Evolutionary conservation across 2,329 filamentous ascomycete genomes (phyloP).

Genomic region (Cladophialophora chaetospira): DNA sequence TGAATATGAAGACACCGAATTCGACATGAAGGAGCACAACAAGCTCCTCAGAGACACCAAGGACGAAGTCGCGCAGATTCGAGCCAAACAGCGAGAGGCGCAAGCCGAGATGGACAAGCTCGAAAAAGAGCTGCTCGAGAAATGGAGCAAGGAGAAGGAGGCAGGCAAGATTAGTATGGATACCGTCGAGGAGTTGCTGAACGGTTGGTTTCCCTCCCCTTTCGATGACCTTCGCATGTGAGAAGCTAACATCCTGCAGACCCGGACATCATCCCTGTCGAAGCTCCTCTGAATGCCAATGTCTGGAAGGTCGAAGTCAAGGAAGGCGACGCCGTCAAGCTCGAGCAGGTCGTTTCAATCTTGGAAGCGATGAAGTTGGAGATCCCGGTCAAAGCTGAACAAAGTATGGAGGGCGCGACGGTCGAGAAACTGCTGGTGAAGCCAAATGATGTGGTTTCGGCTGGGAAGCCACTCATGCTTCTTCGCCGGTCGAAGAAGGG

Average conservation of each 20-base stretch:
- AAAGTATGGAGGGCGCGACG: slow-evolving; percentile 33
- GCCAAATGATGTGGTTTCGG: slow-evolving; percentile 43
- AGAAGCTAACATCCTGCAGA: slow-evolving; percentile 31
- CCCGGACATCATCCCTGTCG: slow-evolving; percentile 42
- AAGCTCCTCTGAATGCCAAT: slow-evolving; percentile 53
- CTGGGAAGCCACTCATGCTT: slow-evolving; percentile 39
- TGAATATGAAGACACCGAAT: slow-evolving; percentile 51
- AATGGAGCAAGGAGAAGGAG: slow-evolving; percentile 46
- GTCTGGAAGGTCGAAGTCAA: slow-evolving; percentile 55
- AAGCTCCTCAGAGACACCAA: slow-evolving; percentile 48
- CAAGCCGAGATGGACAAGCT: slow-evolving; percentile 49
- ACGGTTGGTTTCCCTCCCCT: slow-evolving; percentile 40
- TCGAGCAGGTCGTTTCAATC: slow-evolving; percentile 49
- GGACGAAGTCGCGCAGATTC: slow-evolving; percentile 52
- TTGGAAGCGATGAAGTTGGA: slow-evolving; percentile 63
- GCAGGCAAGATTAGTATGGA: slow-evolving; percentile 54
- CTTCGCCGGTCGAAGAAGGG: neutral
- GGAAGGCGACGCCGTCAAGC: slow-evolving; percentile 46
- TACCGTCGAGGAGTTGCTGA: slow-evolving; percentile 52
- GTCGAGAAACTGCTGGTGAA: slow-evolving; percentile 47
- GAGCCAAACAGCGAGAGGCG: slow-evolving; percentile 49
- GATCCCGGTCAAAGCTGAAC: slow-evolving; percentile 46
- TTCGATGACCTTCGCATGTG: neutral
- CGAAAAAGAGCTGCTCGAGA: slow-evolving; percentile 41
- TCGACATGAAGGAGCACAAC: slow-evolving; percentile 61